Percentiles rank a stretch among this genome's conserved stretches.
Evolutionary conservation across 495 filamentous ascomycete species (phyloP).

Genomic region (Aspergillus nanangensis): DNA sequence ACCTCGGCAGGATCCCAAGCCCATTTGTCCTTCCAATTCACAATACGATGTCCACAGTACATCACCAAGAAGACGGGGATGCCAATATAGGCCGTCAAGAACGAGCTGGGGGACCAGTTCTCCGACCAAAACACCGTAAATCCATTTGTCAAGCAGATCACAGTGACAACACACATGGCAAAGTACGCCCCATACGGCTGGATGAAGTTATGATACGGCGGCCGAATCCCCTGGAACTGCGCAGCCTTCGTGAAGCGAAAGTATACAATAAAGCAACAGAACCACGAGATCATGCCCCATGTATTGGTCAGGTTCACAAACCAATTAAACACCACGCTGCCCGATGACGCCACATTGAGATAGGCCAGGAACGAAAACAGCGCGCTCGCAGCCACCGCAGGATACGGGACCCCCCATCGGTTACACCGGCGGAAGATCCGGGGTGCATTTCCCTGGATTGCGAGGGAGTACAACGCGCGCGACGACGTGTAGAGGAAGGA

Average conservation of each 20-base stretch:
- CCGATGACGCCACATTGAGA: constrained; percentile 11
- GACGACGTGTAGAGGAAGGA: constrained; percentile 69
- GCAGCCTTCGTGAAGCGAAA: constrained; percentile 50
- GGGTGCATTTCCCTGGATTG: constrained; percentile 33
- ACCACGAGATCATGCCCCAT: constrained; percentile 50
- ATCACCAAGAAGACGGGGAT: constrained; percentile 46
- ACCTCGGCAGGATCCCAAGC: neutral
- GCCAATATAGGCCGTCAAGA: constrained; percentile 54
- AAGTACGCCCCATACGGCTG: constrained; percentile 41
- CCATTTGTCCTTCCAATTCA: neutral
- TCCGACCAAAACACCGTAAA: constrained; percentile 53
- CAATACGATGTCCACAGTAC: constrained; percentile 39
- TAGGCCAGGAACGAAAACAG: constrained; percentile 21
- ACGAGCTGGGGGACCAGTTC: constrained; percentile 33
- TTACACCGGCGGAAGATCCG: constrained; percentile 30
- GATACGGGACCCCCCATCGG: constrained; percentile 33
- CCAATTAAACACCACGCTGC: constrained; percentile 33
- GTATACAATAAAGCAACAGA: constrained; percentile 46
- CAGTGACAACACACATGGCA: constrained; percentile 23
- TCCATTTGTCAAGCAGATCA: constrained; percentile 51
- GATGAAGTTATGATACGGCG: constrained; percentile 39
- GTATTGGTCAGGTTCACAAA: constrained; percentile 51
- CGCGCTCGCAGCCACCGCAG: constrained; percentile 18
- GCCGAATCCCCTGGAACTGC: constrained; percentile 35
- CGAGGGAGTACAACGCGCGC: constrained; percentile 48